A percentile compares a stretch with the other conserved stretches of the same genome.
phyloP scores from a whole-genome alignment of 164 flowering plant species.

The Akebia trifoliata region DNA sequence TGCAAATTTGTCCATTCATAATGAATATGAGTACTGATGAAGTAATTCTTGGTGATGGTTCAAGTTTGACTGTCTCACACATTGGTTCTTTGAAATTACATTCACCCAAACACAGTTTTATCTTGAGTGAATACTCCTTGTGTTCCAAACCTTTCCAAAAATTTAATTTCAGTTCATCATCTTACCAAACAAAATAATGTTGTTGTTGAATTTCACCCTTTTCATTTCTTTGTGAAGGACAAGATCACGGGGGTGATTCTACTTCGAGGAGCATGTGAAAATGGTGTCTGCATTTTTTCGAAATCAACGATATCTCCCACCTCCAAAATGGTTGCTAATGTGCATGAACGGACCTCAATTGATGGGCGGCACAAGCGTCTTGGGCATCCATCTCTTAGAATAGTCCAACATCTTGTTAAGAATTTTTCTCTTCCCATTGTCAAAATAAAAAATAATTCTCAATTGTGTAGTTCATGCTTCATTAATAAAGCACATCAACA shows the following conservation, averaged over 20 bases:
- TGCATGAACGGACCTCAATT: background rate
- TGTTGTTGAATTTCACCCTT: slow-evolving; percentile 6
- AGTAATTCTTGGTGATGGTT: slow-evolving; percentile 4
- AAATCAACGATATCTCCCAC: background rate
- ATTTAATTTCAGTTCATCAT: background rate
- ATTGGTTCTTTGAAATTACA: background rate
- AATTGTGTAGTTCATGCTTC: too few relatives aligned
- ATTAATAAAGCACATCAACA: too few relatives aligned
- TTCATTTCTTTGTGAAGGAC: slow-evolving; percentile 3
- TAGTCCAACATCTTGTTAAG: too few relatives aligned
- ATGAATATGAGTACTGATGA: slow-evolving; percentile 6
- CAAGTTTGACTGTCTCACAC: slow-evolving; percentile 1
- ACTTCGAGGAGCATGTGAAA: background rate
- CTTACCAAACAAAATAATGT: slow-evolving; percentile 3
- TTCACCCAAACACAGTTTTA: background rate
- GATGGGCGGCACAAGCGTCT: slow-evolving; percentile 1
- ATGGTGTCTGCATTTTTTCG: background rate
- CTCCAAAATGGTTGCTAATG: background rate
- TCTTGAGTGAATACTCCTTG: background rate
- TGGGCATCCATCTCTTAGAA: too few relatives aligned
- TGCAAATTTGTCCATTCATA: background rate
- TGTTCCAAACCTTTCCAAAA: background rate
- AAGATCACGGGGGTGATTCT: background rate
- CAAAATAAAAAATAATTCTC: too few relatives aligned
- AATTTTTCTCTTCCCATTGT: too few relatives aligned